Base-by-base conservation (phyloP, 768 basidiomycete genomes). In the Crucibulum laeve region DNA sequence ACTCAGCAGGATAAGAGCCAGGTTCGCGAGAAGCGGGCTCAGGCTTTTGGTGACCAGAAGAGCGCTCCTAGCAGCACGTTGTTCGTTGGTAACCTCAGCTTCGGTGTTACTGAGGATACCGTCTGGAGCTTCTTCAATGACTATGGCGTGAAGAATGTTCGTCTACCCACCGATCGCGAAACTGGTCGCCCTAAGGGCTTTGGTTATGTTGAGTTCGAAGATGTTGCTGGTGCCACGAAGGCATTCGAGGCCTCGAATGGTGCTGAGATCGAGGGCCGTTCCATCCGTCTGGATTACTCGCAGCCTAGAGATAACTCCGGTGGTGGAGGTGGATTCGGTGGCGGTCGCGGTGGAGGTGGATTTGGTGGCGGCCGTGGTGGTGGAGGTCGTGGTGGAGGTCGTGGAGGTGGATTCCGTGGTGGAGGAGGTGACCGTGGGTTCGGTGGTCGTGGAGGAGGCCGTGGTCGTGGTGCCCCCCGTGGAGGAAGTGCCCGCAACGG, bases 161-260 rank as follows among this genome's bases (percentile, higher is more conserved):
- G 93, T 44, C 69, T 99, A 39, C 92, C 93, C 23, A 96, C 93
- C 28, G 93, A 98, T 63, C 76, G 90, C 52, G 96, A 99, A 39
- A 77, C 87, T 5, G 93, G 92, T 22, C 77, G 73, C 48, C 84
- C 90, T 36, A 98, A 97, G 65, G 96, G 96, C 56, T 98, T 95
- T 65, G 96, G 84, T 17, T 98, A 98, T 65, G 88, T 99, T 58
- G 92, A 97, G 64, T 96, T 94, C 64, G 79, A 84, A 52, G 83
- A 85, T 53, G 56, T 91, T 28, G 87, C 83, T 21, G 68, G 76
- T 42, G 89, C 96, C 8, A 84, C 83, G 67, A 84, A 82, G 59
- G 95, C 95, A 2, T 79, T 82, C 47, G 80, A 76, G 53, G 79
- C 76, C 3, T 71, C 79, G 21, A 73, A 76, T 30, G 88, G 90